Base-by-base conservation (phyloP, 257 asterid species). In the Salvia rosmarinus region DNA sequence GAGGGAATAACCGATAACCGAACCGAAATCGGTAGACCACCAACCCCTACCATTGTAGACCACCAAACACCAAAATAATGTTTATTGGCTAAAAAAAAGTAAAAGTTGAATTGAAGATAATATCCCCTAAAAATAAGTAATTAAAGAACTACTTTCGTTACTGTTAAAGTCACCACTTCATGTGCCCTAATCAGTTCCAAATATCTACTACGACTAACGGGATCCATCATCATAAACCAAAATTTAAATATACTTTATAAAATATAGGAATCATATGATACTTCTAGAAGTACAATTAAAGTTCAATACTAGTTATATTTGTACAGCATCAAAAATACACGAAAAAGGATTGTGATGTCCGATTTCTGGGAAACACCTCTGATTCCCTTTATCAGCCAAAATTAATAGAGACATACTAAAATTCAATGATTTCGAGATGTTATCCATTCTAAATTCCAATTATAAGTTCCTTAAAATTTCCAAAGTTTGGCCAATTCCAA, bases 401-500 rank as follows among this genome's bases (percentile, higher is more conserved):
- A 56, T 70, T 14, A 56, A 14, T 70, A 25, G 0, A 70, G 19
- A 25, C 75, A 23, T 39, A 6, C 56, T n/a, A 4, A 55, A 55
- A 37, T 39, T 54, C 54, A 55, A 30, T 1, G 3, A 43, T 7
- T 1, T 9, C 32, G 6, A 25, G 44, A 17, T 54, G 3, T 2
- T 16, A 47, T 42, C 2, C 2, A 16, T 51, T 23, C 14, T 6
- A 32, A 40, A 72, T 4, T 6, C 32, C 59, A 66, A 44, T 12
- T 19, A 39, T 10, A 14, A n/a, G n/a, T n/a, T n/a, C n/a, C n/a
- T n/a, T n/a, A n/a, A 11, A 73, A 40, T 20, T 54, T 9, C 72
- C 20, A 10, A 50, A 21, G 10, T 16, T 30, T 32, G 68, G 68
- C 50, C 63, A 67, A 39, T 60, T 67, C 71, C 44, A 13, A 13